phyloP scores from a whole-genome alignment of 176 grass and related monocot genomes.

The Pharus latifolius region DNA sequence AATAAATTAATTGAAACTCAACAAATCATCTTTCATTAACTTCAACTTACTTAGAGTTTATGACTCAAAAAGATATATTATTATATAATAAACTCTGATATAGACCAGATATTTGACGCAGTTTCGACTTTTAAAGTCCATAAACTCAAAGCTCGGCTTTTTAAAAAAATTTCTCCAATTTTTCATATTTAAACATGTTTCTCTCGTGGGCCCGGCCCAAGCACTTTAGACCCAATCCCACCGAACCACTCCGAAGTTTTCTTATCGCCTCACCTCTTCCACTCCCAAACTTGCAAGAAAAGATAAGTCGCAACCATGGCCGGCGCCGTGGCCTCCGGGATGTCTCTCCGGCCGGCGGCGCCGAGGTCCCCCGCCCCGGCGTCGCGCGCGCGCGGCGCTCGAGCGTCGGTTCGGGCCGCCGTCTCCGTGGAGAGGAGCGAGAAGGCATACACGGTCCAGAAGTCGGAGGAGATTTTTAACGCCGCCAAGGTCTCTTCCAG shows the following conservation, averaged over 20 bases:
- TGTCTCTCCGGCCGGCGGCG: conserved; percentile 1
- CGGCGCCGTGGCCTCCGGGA: conserved; percentile 20
- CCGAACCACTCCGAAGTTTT: conserved; percentile 4
- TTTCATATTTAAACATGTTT: too few relatives aligned
- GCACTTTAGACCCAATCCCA: conserved; percentile 21
- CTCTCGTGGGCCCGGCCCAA: neutral
- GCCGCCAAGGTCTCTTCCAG: conserved; percentile 34
- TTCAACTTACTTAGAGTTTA: too few relatives aligned
- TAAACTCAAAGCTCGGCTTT: too few relatives aligned
- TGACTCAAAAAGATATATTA: too few relatives aligned
- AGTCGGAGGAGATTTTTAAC: conserved; percentile 86
- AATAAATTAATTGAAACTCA: too few relatives aligned
- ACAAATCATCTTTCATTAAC: too few relatives aligned
- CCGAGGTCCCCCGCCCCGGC: neutral
- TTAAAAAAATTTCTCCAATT: too few relatives aligned
- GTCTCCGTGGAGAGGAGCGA: conserved; percentile 52
- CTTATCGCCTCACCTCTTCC: conserved; percentile 14
- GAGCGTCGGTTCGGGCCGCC: conserved; percentile 28
- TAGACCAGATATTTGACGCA: too few relatives aligned
- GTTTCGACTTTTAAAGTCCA: too few relatives aligned
- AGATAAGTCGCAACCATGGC: conserved; percentile 1
- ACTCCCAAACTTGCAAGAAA: neutral
- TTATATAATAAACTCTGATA: too few relatives aligned
- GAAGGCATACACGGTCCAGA: conserved; percentile 49
- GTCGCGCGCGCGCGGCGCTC: neutral